Conservation (phyloP, 1,284 basidiomycete genomes). For the Marasmius sp. region DNA sequence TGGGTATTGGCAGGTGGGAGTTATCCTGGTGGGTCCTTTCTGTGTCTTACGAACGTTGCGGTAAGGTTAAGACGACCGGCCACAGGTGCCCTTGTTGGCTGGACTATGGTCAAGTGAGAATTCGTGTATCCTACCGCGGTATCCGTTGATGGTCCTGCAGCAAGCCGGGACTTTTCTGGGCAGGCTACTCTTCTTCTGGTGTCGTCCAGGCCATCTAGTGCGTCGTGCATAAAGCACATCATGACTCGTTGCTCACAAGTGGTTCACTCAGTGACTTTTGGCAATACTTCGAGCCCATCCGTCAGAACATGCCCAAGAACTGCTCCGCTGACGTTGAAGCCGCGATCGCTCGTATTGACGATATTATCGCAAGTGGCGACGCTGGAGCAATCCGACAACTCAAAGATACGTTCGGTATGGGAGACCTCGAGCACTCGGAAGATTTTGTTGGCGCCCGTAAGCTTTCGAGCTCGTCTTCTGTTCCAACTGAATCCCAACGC, state of each 20-base stretch:
- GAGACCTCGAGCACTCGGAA: constrained; percentile 55
- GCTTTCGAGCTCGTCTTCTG: background rate
- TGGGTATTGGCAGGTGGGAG: constrained; percentile 44
- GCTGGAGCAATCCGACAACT: constrained; percentile 45
- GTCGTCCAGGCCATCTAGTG: constrained; percentile 70
- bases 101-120: constrained; percentile 68
- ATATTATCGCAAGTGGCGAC: constrained; percentile 47
- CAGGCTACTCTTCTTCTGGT: constrained; percentile 69
- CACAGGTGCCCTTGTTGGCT: constrained; percentile 65
- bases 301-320: constrained; percentile 67
- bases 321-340: constrained; percentile 71
- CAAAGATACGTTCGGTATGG: constrained; percentile 60
- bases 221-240: constrained; percentile 16
- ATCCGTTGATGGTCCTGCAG: constrained; percentile 35
- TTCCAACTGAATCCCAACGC: background rate
- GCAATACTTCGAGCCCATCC: constrained; percentile 71
- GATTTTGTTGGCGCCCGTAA: constrained; percentile 52
- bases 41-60: constrained; percentile 20
- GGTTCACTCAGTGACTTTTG: constrained; percentile 54
- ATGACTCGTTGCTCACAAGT: background rate
- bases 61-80: constrained; percentile 45
- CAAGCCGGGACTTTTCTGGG: constrained; percentile 64
- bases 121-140: constrained; percentile 4
- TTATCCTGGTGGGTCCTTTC: constrained; percentile 30
- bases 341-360: constrained; percentile 64